Percentiles rank a stretch among this genome's conserved stretches.
These are phyloP conservation scores for Entomortierella beljakovae DNA, from an alignment of 192 early-diverging fungal genomes.

Conservation along the genomic window DNA sequence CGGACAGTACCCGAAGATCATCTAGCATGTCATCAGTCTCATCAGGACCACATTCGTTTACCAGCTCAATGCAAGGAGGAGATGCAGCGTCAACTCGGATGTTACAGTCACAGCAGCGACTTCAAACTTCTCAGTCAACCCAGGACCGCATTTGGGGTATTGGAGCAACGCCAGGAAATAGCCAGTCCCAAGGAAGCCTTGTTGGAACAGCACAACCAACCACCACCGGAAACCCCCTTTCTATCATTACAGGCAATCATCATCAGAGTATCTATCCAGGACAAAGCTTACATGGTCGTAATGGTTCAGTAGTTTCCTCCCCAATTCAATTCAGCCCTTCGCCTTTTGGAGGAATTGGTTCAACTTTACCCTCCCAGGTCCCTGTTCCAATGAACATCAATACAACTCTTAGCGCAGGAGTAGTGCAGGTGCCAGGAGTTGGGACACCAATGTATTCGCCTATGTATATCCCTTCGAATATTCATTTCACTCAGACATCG, in stretches of 20 bases:
- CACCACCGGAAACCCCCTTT: conserved; percentile 1
- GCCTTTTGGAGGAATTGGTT: conserved; percentile 15
- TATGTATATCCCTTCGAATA: conserved; percentile 21
- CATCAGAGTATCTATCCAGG: conserved; percentile 12
- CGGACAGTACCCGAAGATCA: conserved; percentile 5
- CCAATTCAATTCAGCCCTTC: conserved; percentile 14
- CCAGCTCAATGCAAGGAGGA: conserved; percentile 6
- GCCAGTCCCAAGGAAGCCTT: conserved; percentile 15
- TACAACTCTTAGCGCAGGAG: neutral
- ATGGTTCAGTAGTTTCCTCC: neutral
- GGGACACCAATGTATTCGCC: conserved; percentile 11
- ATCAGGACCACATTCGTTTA: conserved; percentile 21
- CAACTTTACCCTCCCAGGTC: conserved; percentile 12
- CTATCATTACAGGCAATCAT: conserved; percentile 4
- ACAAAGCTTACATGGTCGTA: conserved; percentile 3
- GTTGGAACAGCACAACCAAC: conserved; percentile 1
- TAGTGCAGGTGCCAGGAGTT: neutral
- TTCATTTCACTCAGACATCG: conserved; percentile 9
- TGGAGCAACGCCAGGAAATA: neutral
- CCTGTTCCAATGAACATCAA: conserved; percentile 8
- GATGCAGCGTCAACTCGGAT: neutral
- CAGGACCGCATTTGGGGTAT: conserved; percentile 20
- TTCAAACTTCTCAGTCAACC: conserved; percentile 12
- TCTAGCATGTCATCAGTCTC: conserved; percentile 14
- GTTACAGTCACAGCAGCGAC: neutral